Evolutionary conservation across 2,329 filamentous ascomycete species (phyloP), one percentile per base, ranked within the genome.

Genomic region (Talaromyces amestolkiae): DNA sequence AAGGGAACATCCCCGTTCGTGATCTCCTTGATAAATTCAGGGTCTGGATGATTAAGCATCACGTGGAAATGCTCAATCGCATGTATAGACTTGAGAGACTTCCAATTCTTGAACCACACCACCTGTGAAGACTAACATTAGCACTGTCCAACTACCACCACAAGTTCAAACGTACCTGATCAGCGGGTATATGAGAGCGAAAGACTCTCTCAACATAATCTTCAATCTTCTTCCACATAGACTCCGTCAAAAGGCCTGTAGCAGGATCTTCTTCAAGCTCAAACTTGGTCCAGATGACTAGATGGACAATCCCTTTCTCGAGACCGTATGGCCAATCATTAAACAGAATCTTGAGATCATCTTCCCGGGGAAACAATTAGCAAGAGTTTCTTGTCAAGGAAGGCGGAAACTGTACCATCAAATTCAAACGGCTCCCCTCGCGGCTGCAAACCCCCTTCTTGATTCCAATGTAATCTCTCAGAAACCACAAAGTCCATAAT

Each of bases 321-420:
- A 97, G 83, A 0, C 92, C 93, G 73, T 97, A 98, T 0, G 94
- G 94, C 91, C 93, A 97, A 82, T 98, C 93, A 74, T 98, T 98
- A 78, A 86, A 87, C 47, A 97, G 77, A 58, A 96, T 88, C 76
- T 88, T 92, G 71, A 89, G 79, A 72, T 95, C 90, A 56, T 80
- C 83, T 83, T 67, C 49, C 9, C 43, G 3, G 41, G 13, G 15
- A 45, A 33, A 5, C 71, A 61, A 72, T 6, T 65, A 69, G 33
- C 51, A 60, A 51, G 19, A 63, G 13, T 3, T 35, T 27, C n/a
- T 17, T 11, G 6, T 17, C 11, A 27, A 59, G 3, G 9, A 27
- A 19, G 15, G n/a, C 24, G 39, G 41, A 24, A 24, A 31, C 69
- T 62, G 24, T 60, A 80, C 78, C 78, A 47, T 75, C 70, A 63